Base-by-base conservation (phyloP, 2,329 filamentous ascomycete species). In the Fusarium mundagurra region DNA sequence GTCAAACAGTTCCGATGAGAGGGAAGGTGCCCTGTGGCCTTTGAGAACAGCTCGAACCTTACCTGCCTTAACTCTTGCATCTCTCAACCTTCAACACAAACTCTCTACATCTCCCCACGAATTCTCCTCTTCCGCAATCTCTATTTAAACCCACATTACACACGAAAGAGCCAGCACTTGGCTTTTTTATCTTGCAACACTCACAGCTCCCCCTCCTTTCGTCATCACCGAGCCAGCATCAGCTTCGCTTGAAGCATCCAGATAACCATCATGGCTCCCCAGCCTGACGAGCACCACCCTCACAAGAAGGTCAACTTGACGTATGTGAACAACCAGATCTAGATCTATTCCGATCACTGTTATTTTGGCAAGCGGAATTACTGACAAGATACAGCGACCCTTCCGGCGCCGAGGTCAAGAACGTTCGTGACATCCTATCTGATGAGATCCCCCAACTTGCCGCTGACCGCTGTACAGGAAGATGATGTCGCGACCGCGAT, bases 401-500 rank as follows among this genome's bases (percentile, higher is more conserved):
- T 82, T 98, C 95, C 71, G 95, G 95, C 83, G 92, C 93, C 74
- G 94, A 97, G 83, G 90, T 91, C 85, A 96, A 93, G 87, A 89
- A 94, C 76, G 94, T 97, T 89, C 82, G 90, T 85, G 76, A 61
- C 72, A 75, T 74, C 74, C 76, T 48, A 73, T 57, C 61, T 36
- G 41, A 36, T 41, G 62, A 44, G 51, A 55, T 59, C 59, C 64
- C 62, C 63, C 67, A 43, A 75, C 68, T 77, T 71, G 76, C 57
- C 78, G 79, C 82, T 84, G 78, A 87, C 81, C 67, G 53, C 69
- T 38, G 50, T 74, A 68, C 80, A 97, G 92, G 92, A 94, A 80
- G 94, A 98, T 84, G 96, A 98, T 82, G 94, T 92, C 72, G 91
- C 96, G 61, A 99, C 96, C 51, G 96, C 96, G 78, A 99, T 99